Percentiles rank a stretch among this genome's conserved stretches.
Evolutionary conservation across 108 stramenopile genomes (phyloP).

Genomic region (Conticribra weissflogii): DNA sequence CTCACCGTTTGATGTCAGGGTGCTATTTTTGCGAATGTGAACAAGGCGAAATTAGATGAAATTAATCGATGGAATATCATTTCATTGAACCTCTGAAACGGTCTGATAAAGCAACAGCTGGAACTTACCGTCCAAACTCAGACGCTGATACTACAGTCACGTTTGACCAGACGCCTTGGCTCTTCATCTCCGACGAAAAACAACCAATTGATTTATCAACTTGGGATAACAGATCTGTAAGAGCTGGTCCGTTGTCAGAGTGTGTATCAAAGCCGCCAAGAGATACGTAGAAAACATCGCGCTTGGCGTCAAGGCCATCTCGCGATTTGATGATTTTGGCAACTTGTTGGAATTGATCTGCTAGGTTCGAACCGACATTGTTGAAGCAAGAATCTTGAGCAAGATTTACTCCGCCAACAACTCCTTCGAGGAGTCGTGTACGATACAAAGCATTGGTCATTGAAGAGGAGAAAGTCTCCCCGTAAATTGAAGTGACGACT

Average conservation of each 20-base stretch:
- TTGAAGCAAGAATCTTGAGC: conserved; percentile 18
- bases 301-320: conserved; percentile 25
- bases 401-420: conserved; percentile 1
- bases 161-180: conserved; percentile 43
- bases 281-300: conserved; percentile 36
- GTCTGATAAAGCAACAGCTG: too few species aligned
- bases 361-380: conserved; percentile 17
- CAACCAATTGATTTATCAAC: conserved; percentile 42
- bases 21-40: too few species aligned
- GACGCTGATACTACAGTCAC: too few species aligned
- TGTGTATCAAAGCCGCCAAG: conserved; percentile 46
- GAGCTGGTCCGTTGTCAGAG: conserved; percentile 17
- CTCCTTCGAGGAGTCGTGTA: conserved; percentile 9
- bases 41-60: too few species aligned
- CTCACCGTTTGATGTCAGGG: too few species aligned
- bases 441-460: conserved; percentile 26
- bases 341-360: conserved; percentile 26
- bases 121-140: too few species aligned
- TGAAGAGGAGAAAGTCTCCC: conserved; percentile 31
- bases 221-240: conserved; percentile 18
- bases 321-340: conserved; percentile 33
- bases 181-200: conserved; percentile 38
- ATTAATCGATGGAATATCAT: too few species aligned
- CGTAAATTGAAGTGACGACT: conserved; percentile 23
- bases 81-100: too few species aligned